Percentiles rank a stretch among this genome's conserved stretches.
These are phyloP conservation scores for Logfia minima DNA, from an alignment of 129 eudicot genomes.

Conservation along the genomic window DNA sequence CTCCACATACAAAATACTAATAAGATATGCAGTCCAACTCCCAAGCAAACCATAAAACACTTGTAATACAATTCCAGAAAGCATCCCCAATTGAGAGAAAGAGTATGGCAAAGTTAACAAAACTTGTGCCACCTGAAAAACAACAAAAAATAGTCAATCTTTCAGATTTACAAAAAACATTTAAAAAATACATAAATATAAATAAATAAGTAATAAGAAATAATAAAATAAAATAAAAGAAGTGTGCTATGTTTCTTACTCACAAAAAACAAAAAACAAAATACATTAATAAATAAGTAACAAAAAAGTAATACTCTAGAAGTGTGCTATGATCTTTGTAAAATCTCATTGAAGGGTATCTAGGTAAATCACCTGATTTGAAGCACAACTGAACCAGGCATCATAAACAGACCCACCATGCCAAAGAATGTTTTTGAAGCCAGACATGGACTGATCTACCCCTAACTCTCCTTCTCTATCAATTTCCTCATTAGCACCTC, in stretches of 20 bases:
- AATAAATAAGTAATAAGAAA: background rate
- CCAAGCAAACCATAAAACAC: conserved; percentile 70
- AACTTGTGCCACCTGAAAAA: conserved; percentile 76
- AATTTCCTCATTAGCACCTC: conserved; percentile 30
- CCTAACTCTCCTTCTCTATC: conserved; percentile 27
- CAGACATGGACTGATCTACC: conserved; percentile 37
- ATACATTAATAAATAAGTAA: background rate
- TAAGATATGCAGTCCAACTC: conserved; percentile 84
- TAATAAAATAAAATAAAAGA: background rate
- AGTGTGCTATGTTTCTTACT: background rate
- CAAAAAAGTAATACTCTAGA: background rate
- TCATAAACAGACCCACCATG: conserved; percentile 83
- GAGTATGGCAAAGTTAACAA: conserved; percentile 77
- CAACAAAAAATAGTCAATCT: conserved; percentile 20
- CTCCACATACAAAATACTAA: conserved; percentile 73
- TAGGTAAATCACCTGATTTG: conserved; percentile 51
- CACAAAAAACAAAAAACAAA: background rate
- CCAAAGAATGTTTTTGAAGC: conserved; percentile 62
- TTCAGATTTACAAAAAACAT: background rate
- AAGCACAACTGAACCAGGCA: conserved; percentile 85
- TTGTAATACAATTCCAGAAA: conserved; percentile 63
- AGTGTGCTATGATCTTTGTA: background rate
- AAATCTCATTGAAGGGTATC: background rate
- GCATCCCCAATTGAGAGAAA: conserved; percentile 77
- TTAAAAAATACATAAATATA: background rate